These are phyloP conservation scores for Cyathus striatus DNA, from an alignment of 768 basidiomycete species.

Conservation along the genomic window DNA sequence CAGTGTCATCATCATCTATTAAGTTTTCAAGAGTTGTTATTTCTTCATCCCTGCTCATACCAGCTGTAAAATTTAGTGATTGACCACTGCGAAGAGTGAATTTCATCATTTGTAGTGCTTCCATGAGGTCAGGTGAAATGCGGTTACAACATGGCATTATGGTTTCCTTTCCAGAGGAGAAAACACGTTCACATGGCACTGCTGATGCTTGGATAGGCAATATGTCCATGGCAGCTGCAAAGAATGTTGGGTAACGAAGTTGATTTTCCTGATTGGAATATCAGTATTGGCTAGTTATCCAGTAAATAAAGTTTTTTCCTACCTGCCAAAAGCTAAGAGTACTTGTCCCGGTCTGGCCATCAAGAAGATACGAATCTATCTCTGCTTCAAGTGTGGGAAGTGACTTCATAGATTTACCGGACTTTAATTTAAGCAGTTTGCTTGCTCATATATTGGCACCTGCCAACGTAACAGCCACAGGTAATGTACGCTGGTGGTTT, in stretches of 20 bases:
- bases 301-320: slow-evolving; percentile 1
- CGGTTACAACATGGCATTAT: slow-evolving; percentile 16
- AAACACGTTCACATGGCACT: slow-evolving; percentile 24
- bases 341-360: slow-evolving; percentile 4
- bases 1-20: too few relatives aligned
- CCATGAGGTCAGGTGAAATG: slow-evolving; percentile 16
- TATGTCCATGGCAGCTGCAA: slow-evolving; percentile 20
- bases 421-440: too few relatives aligned
- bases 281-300: not conserved
- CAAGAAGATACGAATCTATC: slow-evolving; percentile 11
- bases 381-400: too few relatives aligned
- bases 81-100: slow-evolving; percentile 16
- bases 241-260: slow-evolving; percentile 17
- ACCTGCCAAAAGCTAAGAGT: slow-evolving; percentile 17
- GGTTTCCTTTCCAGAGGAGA: slow-evolving; percentile 24
- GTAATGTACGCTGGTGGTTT: too few relatives aligned
- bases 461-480: too few relatives aligned
- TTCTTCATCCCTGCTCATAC: too few relatives aligned
- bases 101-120: slow-evolving; percentile 24
- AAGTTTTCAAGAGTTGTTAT: too few relatives aligned
- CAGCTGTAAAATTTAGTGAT: slow-evolving; percentile 17
- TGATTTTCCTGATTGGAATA: slow-evolving; percentile 12
- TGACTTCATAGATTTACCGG: too few relatives aligned
- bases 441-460: too few relatives aligned
- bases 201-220: slow-evolving; percentile 26